Conservation (phyloP, 345 rosid species). For the Corchorus olitorius region DNA sequence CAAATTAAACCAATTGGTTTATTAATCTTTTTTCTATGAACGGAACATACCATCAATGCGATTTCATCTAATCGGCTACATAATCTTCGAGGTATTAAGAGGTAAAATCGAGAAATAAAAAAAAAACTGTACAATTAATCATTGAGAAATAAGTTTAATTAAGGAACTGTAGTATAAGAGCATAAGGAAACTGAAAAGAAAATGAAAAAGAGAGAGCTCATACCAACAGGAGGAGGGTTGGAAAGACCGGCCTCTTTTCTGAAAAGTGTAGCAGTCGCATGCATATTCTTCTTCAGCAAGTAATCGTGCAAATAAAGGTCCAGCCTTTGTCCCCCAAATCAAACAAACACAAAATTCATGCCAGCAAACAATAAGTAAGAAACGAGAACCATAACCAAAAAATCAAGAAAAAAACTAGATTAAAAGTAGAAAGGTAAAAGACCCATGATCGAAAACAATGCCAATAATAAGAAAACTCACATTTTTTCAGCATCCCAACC, state of each 20-base stretch:
- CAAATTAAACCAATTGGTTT: background rate
- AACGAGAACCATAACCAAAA: background rate
- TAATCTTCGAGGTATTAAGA: background rate
- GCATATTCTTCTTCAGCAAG: constrained; percentile 35
- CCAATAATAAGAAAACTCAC: constrained; percentile 10
- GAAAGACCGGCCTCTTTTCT: constrained; percentile 29
- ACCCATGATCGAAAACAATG: background rate
- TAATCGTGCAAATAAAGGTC: constrained; percentile 44
- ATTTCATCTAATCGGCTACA: background rate
- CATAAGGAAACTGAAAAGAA: background rate
- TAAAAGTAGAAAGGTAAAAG: background rate
- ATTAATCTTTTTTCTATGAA: background rate
- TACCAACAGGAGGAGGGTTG: constrained; percentile 35
- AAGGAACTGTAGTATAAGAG: background rate
- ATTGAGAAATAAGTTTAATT: background rate
- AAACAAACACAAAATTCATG: constrained; percentile 10
- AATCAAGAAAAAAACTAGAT: background rate
- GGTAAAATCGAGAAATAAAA: background rate
- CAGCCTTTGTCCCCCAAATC: constrained; percentile 30
- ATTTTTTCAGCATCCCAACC: constrained; percentile 21
- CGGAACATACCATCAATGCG: too few relatives aligned
- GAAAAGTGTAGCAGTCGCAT: constrained; percentile 35
- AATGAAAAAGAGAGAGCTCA: background rate
- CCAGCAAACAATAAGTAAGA: background rate
- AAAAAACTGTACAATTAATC: background rate